Conservation (phyloP, 1,284 basidiomycete species). For the Paramarasmius palmivorus region DNA sequence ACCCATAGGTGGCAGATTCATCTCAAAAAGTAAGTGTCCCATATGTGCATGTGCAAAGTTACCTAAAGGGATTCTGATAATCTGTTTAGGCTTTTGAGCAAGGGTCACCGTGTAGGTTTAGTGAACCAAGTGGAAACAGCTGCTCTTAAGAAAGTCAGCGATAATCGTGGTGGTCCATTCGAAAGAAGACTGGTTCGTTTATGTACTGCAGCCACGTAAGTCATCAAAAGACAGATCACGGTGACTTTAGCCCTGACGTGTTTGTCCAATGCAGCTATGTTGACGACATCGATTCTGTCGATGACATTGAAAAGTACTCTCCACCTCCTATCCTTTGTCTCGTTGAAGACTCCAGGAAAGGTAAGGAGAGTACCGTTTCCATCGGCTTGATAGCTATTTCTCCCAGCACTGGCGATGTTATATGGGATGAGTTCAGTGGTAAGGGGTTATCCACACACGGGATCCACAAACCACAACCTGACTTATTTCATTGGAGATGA, state of each 20-base stretch:
- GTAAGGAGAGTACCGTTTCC: slow-evolving; percentile 43
- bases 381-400: slow-evolving; percentile 82
- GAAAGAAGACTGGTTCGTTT: slow-evolving; percentile 79
- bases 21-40: slow-evolving; percentile 71
- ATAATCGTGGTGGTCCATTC: slow-evolving; percentile 83
- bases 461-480: slow-evolving; percentile 2
- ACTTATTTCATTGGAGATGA: slow-evolving; percentile 50
- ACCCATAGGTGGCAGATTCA: slow-evolving; percentile 82
- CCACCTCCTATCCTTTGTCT: slow-evolving; percentile 72
- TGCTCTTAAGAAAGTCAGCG: slow-evolving; percentile 89
- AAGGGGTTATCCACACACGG: background rate
- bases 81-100: slow-evolving; percentile 69
- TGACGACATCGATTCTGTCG: slow-evolving; percentile 69
- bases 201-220: slow-evolving; percentile 89
- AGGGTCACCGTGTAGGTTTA: slow-evolving; percentile 89
- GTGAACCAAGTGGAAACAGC: slow-evolving; percentile 94
- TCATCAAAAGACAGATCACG: slow-evolving; percentile 1
- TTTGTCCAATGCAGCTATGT: slow-evolving; percentile 54
- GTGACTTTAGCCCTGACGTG: slow-evolving; percentile 7
- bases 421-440: slow-evolving; percentile 92
- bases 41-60: slow-evolving; percentile 7
- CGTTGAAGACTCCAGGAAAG: slow-evolving; percentile 60
- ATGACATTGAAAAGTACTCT: slow-evolving; percentile 56
- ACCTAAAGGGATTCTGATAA: slow-evolving; percentile 3
- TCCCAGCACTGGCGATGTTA: slow-evolving; percentile 87